Evolutionary conservation across 2,329 filamentous ascomycete species (phyloP), one percentile per base, ranked within the genome.

Genomic region (Colletotrichum brevisporum): DNA sequence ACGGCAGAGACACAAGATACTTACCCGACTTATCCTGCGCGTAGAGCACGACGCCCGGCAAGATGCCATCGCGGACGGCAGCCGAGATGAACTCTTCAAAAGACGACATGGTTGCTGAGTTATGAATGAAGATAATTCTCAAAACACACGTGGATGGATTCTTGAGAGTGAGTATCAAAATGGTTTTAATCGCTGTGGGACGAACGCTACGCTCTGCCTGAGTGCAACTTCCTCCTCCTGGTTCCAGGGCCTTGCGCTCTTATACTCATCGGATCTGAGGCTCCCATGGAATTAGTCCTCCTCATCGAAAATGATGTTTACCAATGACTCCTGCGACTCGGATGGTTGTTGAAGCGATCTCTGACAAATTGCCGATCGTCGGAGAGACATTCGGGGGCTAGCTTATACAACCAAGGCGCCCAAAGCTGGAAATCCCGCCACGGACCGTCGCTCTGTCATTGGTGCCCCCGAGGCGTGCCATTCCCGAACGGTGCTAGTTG

Each of bases 41-140:
- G 13, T 55, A 60, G 15, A 71, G 61, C 31, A 71, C 63, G 5
- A 64, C 60, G 13, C 70, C 68, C 5, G 68, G 68, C 3, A 71
- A 50, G 13, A 64, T 57, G 26, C 27, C 60, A n/a, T 71, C 62
- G 4, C 60, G 56, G 18, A 69, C 68, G 2, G 63, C 70, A 5
- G 55, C 10, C 15, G 60, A 47, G n/a, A 71, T 63, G 2, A 41
- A 45, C 2, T 63, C 68, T 13, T 71, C 70, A 12, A 71, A 71
- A 6, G 64, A 57, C 8, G 52, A 36, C 70, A 71, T 71, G 13
- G 21, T 45, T 15, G 15, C 13, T n/a, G 13, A 18, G 12, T 24
- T n/a, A 4, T n/a, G 5, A n/a, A 6, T 43, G 15, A n/a, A 13
- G 10, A 43, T n/a, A 1, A 9, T 10, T 36, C 2, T 43, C 41